phyloP scores from a whole-genome alignment of 176 grass and related monocot genomes.

The Hordeum vulgare region MorexV3_pseudomolecules_assembly NC_058522.1:57203957-57204456 shows the following conservation, averaged over 20 bases:
- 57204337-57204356: conserved; percentile 86
- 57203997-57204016: conserved; percentile 6
- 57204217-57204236: not conserved
- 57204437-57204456: not conserved
- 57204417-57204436: conserved; percentile 46
- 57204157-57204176: conserved; percentile 98
- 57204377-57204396: conserved; percentile 54
- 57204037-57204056: conserved; percentile 82
- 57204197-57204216: not conserved
- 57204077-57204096: conserved; percentile 96
- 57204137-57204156: conserved; percentile 90
- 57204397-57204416: conserved; percentile 36
- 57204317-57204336: conserved; percentile 45
- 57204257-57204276: conserved; percentile 1
- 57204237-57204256: not conserved
- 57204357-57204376: conserved; percentile 76
- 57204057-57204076: conserved; percentile 95
- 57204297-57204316: not conserved
- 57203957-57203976: not conserved
- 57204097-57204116: conserved; percentile 97
- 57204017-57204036: conserved; percentile 41
- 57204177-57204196: conserved; percentile 67
- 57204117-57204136: conserved; percentile 95
- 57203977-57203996: not conserved
- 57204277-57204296: not conserved